Evolutionary conservation across 192 early-diverging fungal genomes (phyloP).

Genomic region (Helicostylum pulchrum): DNA sequence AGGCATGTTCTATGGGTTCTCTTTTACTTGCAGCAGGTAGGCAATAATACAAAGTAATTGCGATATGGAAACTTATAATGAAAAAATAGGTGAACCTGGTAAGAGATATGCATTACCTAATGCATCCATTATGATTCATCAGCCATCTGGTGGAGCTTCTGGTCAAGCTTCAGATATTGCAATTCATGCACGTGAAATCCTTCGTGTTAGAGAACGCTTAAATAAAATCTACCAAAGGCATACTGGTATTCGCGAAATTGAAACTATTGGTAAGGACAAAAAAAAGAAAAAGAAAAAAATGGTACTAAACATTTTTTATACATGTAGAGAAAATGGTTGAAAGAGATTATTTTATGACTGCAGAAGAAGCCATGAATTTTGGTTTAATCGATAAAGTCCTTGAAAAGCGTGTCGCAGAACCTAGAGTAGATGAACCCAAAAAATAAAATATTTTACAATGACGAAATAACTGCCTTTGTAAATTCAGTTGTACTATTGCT

Average conservation of each 20-base stretch:
- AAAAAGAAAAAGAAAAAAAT: not conserved
- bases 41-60: not conserved
- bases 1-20: constrained; percentile 98
- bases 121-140: constrained; percentile 95
- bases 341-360: constrained; percentile 92
- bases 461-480: constrained; percentile 57
- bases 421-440: constrained; percentile 16
- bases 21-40: constrained; percentile 81
- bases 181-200: constrained; percentile 94
- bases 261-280: constrained; percentile 64
- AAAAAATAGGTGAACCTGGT: constrained; percentile 65
- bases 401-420: constrained; percentile 54
- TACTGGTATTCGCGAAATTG: constrained; percentile 73
- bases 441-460: constrained; percentile 11
- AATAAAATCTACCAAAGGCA: constrained; percentile 88
- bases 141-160: constrained; percentile 91
- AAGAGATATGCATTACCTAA: constrained; percentile 86
- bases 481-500: constrained; percentile 87
- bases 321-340: constrained; percentile 80
- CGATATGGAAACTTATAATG: not conserved
- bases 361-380: constrained; percentile 84
- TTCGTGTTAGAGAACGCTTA: constrained; percentile 76
- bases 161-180: constrained; percentile 97
- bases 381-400: constrained; percentile 90
- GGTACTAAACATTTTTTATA: not conserved